A percentile compares a stretch with the other conserved stretches of the same genome.
Conservation (phyloP, 225 moss, liverwort and hornwort species). For the Ulota crispa region DNA sequence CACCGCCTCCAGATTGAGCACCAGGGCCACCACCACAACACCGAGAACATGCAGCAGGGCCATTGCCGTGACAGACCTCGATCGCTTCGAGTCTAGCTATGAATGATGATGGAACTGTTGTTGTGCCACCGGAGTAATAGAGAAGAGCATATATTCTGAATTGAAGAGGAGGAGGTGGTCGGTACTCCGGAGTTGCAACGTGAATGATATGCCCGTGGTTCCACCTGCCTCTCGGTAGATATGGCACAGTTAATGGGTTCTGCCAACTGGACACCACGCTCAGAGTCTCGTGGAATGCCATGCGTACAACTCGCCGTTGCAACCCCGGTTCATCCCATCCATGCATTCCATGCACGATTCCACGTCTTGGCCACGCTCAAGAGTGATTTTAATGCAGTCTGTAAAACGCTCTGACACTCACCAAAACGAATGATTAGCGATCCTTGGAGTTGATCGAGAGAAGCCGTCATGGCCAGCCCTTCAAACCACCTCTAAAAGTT, state of each 20-base stretch:
- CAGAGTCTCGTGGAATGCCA: constrained; percentile 6
- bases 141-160: not conserved
- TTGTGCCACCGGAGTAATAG: too few relatives aligned
- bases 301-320: constrained; percentile 6
- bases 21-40: not conserved
- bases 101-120: not conserved
- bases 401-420: too few relatives aligned
- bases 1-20: not conserved
- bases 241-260: not conserved
- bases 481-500: too few relatives aligned
- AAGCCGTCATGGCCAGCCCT: too few relatives aligned
- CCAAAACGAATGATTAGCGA: too few relatives aligned
- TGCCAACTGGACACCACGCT: not conserved
- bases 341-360: too few relatives aligned
- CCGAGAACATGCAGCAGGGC: not conserved
- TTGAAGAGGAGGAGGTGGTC: not conserved
- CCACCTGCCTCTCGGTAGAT: constrained; percentile 23
- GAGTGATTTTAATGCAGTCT: too few relatives aligned
- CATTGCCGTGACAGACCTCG: not conserved
- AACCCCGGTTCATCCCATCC: not conserved
- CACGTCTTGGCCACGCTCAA: too few relatives aligned
- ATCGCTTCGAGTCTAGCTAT: not conserved
- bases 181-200: not conserved
- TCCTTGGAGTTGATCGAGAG: too few relatives aligned
- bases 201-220: not conserved